These are phyloP conservation scores for Obelidium mucronatum DNA, from an alignment of 192 early-diverging fungal genomes.

Conservation along the genomic window DNA sequence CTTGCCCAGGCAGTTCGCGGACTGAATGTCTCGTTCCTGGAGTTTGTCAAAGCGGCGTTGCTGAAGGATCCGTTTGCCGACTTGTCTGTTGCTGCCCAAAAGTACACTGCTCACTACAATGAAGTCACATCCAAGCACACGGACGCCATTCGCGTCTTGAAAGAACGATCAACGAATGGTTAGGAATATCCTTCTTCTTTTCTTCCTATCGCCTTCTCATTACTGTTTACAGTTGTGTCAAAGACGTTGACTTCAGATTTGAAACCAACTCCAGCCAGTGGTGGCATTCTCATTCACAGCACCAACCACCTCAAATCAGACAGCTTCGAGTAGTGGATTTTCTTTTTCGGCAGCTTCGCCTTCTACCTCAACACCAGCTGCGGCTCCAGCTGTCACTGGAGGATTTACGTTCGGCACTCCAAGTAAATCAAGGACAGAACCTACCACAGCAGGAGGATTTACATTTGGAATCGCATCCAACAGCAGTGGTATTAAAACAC, in stretches of 20 bases:
- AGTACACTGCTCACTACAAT: neutral
- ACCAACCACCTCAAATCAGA: neutral
- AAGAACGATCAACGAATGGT: neutral
- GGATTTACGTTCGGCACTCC: neutral
- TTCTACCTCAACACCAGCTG: neutral
- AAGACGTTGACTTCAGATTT: no score
- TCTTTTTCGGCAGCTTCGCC: slow-evolving; percentile 3
- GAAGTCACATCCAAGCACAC: neutral
- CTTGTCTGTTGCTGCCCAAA: neutral
- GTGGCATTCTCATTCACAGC: neutral
- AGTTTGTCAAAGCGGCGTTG: neutral
- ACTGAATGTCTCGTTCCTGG: slow-evolving; percentile 20
- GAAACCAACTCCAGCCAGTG: neutral
- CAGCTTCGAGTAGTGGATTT: slow-evolving; percentile 2
- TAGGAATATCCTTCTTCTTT: neutral
- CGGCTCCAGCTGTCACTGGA: neutral
- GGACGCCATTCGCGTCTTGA: slow-evolving; percentile 9
- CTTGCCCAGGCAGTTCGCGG: slow-evolving; percentile 1
- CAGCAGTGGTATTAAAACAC: no score
- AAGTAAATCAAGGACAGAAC: neutral
- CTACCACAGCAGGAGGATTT: slow-evolving; percentile 1
- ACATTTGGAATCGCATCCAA: neutral
- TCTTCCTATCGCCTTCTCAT: neutral
- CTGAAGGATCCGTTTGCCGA: slow-evolving; percentile 22
- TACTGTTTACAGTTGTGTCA: no score